Evolutionary conservation across 2,329 filamentous ascomycete species (phyloP).

Genomic region (Dothideomycetidae sp.): DNA sequence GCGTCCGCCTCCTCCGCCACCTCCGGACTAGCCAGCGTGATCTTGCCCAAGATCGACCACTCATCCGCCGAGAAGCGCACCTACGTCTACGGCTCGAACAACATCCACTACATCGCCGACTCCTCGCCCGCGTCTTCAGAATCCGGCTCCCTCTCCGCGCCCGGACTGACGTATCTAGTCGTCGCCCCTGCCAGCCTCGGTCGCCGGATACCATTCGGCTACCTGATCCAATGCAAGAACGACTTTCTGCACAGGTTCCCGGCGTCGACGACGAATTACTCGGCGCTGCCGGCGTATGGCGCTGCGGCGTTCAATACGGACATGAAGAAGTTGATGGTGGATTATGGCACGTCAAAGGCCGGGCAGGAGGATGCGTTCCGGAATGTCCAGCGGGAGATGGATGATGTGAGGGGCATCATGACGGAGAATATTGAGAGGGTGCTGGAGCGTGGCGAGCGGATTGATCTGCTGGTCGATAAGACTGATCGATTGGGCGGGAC

Average conservation of each 20-base stretch:
- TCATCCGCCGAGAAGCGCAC: constrained; percentile 70
- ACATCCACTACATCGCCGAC: constrained; percentile 92
- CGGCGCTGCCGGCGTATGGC: constrained; percentile 72
- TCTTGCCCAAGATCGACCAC: constrained; percentile 91
- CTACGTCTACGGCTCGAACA: constrained; percentile 69
- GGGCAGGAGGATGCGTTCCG: constrained; percentile 68
- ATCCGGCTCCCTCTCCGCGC: constrained; percentile 31
- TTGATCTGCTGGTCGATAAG: constrained; percentile 91
- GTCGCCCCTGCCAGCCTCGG: constrained; percentile 69
- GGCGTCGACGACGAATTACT: constrained; percentile 54
- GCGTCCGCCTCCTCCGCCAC: constrained; percentile 69
- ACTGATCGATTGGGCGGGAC: constrained; percentile 81
- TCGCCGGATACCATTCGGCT: constrained; percentile 83
- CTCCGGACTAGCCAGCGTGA: constrained; percentile 76
- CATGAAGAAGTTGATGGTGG: constrained; percentile 63
- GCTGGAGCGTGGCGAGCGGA: constrained; percentile 77
- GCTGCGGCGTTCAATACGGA: constrained; percentile 73
- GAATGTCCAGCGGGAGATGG: constrained; percentile 78
- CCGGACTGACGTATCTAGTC: constrained; percentile 82
- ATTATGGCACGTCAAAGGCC: constrained; percentile 65
- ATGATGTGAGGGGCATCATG: constrained; percentile 85
- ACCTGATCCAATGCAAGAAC: constrained; percentile 77
- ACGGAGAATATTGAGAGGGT: constrained; percentile 86
- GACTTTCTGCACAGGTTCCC: constrained; percentile 65
- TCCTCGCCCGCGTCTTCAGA: constrained; percentile 28